Conservation (phyloP, 495 filamentous ascomycete genomes). For the Thozetella sp. region DNA sequence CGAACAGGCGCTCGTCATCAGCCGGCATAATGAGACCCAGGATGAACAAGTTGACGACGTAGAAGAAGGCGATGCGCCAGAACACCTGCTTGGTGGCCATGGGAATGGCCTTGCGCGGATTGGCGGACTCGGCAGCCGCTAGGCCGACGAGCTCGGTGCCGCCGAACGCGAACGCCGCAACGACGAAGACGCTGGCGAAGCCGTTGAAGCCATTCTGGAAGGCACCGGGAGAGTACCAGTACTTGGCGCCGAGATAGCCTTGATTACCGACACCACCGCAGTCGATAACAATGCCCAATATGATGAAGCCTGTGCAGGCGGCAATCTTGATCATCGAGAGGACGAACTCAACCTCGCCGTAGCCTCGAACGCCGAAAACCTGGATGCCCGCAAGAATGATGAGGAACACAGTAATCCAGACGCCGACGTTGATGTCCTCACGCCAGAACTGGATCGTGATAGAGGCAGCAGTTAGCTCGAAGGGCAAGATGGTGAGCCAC, state of each 20-base stretch:
- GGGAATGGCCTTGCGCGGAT: slow-evolving; percentile 77
- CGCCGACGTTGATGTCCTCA: slow-evolving; percentile 38
- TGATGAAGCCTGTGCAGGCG: slow-evolving; percentile 48
- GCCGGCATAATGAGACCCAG: slow-evolving; percentile 55
- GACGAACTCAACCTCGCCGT: slow-evolving; percentile 50
- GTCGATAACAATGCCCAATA: slow-evolving; percentile 53
- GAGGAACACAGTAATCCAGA: slow-evolving; percentile 62
- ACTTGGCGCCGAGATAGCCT: slow-evolving; percentile 61
- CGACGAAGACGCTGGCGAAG: slow-evolving; percentile 66
- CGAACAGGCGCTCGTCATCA: slow-evolving; percentile 38
- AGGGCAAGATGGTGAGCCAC: slow-evolving; percentile 56
- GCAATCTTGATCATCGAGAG: slow-evolving; percentile 40
- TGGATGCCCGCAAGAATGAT: slow-evolving; percentile 54
- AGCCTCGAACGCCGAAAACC: slow-evolving; percentile 66
- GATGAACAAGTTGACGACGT: slow-evolving; percentile 63
- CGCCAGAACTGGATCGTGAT: slow-evolving; percentile 45
- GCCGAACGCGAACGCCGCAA: slow-evolving; percentile 67
- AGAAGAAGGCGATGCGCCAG: slow-evolving; percentile 87
- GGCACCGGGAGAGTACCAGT: slow-evolving; percentile 60
- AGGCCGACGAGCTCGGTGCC: slow-evolving; percentile 76
- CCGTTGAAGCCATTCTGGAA: slow-evolving; percentile 73
- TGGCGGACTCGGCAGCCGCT: slow-evolving; percentile 78
- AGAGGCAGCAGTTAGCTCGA: slow-evolving; percentile 53
- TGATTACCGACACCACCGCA: slow-evolving; percentile 62
- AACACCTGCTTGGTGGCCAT: slow-evolving; percentile 79